Base-by-base conservation (phyloP, 805 yeast species). In the Candida ovalis region DNA sequence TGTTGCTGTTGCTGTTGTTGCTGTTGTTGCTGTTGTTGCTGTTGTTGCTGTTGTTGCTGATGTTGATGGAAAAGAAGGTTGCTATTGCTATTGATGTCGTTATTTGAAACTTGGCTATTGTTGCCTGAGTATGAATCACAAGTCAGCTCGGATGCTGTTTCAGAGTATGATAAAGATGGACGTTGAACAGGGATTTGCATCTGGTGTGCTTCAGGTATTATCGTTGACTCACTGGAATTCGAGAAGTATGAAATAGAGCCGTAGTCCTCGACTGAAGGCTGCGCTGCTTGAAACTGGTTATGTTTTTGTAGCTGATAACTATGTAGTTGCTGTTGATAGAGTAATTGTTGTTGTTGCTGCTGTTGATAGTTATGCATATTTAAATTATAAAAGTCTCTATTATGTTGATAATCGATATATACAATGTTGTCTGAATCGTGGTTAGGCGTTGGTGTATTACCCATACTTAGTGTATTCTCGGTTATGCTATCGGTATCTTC, bases 381-480 rank as follows among this genome's bases (percentile, higher is more conserved):
- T 9, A 45, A 44, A 35, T 46, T 42, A 21, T 52, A 44, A 10
- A 42, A 36, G 2, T 37, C 48, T 18, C 40, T 42, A 7, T 35
- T 21, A 6, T 25, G 19, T 3, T n/a, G 12, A 24, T 39, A 30
- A 17, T 35, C 25, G 22, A 35, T 35, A 21, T 17, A 17, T 5
- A 35, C 19, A 7, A 35, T n/a, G 3, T n/a, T 19, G 3, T 35
- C 38, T 4, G 38, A 7, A 17, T 35, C 38, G 22, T 35, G 38
- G 22, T 35, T 21, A 5, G 19, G 38, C 6, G 17, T 35, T 12
- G 38, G 38, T n/a, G 38, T 35, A 10, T 35, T 7, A n/a, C 10
- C 38, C 17, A 18, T 7, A 17, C 38, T 35, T 19, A 13, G 12
- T n/a, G 38, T 35, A 35, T 35, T 35, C 22, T 35, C 38, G 22